Percentiles rank a stretch among this genome's conserved stretches.
phyloP scores from a whole-genome alignment of 805 yeast species.

The Cyberlindnera euphorbiiphila region DNA sequence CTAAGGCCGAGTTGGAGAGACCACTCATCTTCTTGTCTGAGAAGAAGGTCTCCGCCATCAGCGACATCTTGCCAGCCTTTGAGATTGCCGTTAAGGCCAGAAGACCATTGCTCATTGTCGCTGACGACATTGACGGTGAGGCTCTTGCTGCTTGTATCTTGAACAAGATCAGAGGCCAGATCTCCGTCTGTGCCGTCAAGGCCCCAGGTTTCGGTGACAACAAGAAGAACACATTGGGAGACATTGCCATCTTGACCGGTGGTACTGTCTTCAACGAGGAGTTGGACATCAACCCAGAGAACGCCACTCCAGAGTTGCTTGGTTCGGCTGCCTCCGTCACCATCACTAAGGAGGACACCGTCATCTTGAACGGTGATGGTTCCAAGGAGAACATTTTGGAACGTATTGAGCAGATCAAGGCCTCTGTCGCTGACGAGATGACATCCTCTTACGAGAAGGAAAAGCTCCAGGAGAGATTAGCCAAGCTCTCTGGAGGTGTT shows the following conservation, averaged over 20 bases:
- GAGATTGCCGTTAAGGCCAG: conserved; percentile 92
- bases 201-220: conserved; percentile 99
- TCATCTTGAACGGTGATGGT: conserved; percentile 92
- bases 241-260: conserved; percentile 93
- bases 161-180: conserved; percentile 98
- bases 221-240: conserved; percentile 92
- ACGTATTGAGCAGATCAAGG: conserved; percentile 65
- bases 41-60: conserved; percentile 92
- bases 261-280: conserved; percentile 50
- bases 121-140: conserved; percentile 98
- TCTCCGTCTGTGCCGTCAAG: conserved; percentile 95
- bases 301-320: conserved; percentile 83
- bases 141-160: conserved; percentile 98
- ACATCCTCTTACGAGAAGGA: conserved; percentile 80
- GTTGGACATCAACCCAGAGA: conserved; percentile 93
- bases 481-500: conserved; percentile 98
- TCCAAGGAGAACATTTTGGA: conserved; percentile 76
- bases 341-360: conserved; percentile 95
- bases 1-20: conserved; percentile 95
- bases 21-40: conserved; percentile 76
- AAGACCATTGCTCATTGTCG: conserved; percentile 90
- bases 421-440: conserved; percentile 24
- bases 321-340: conserved; percentile 93
- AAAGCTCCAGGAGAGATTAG: conserved; percentile 96
- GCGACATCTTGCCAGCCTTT: conserved; percentile 85